Percentiles rank a stretch among this genome's conserved stretches.
Evolutionary conservation across 257 asterid species (phyloP).

Genomic region (Thymus mandschuricus): DNA sequence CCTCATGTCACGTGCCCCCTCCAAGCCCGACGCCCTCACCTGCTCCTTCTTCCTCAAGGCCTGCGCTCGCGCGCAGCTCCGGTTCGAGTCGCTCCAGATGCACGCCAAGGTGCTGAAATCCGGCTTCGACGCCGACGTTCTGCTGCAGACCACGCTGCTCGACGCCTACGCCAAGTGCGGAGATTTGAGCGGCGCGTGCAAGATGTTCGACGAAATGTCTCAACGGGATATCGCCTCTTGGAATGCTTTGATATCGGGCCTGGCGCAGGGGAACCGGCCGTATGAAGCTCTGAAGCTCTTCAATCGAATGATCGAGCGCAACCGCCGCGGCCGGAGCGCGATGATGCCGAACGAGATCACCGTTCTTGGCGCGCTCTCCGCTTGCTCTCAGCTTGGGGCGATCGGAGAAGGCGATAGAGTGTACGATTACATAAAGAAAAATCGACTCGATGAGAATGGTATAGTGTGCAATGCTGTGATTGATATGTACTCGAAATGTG

Average conservation of each 20-base stretch:
- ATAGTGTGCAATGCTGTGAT: slow-evolving; percentile 82
- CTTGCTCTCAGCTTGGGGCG: slow-evolving; percentile 91
- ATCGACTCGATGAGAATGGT: slow-evolving; percentile 54
- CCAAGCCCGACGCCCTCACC: slow-evolving; percentile 86
- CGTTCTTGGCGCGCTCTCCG: slow-evolving; percentile 82
- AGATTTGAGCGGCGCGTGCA: slow-evolving; percentile 52
- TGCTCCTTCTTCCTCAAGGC: slow-evolving; percentile 93
- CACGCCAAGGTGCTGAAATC: slow-evolving; percentile 54
- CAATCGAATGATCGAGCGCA: slow-evolving; percentile 49
- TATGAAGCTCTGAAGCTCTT: slow-evolving; percentile 68
- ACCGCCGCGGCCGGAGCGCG: neutral
- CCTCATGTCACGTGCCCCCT: slow-evolving; percentile 66
- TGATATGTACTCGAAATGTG: slow-evolving; percentile 90
- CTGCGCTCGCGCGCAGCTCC: slow-evolving; percentile 79
- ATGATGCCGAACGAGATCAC: slow-evolving; percentile 75
- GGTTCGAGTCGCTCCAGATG: slow-evolving; percentile 54
- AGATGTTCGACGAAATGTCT: slow-evolving; percentile 79
- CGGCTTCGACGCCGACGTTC: slow-evolving; percentile 61
- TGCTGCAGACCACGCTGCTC: slow-evolving; percentile 77
- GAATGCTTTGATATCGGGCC: slow-evolving; percentile 88
- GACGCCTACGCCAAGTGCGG: slow-evolving; percentile 77
- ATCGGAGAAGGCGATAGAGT: slow-evolving; percentile 59
- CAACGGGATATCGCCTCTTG: slow-evolving; percentile 76
- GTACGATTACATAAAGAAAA: slow-evolving; percentile 43
- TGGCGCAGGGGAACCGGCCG: slow-evolving; percentile 87